Evolutionary conservation across 2,329 filamentous ascomycete genomes (phyloP), one percentile per base, ranked within the genome.

Genomic region (Sarocladium oryzae): DNA sequence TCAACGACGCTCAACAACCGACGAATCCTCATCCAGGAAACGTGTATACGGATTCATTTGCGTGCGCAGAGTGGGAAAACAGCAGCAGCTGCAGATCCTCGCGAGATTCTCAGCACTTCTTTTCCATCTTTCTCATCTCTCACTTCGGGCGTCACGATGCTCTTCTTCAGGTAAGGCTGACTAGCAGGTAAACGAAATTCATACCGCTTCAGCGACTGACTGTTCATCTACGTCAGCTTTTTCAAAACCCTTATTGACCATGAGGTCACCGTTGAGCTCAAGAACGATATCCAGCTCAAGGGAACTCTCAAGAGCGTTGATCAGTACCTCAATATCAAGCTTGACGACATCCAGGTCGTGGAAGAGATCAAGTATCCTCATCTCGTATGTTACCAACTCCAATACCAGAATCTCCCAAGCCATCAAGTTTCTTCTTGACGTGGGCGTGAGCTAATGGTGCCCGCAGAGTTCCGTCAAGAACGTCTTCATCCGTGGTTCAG

Each of bases 191-290:
- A n/a, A 49, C 18, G 26, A 23, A 23, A 23, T 43, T 23, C n/a
- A n/a, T n/a, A n/a, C n/a, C n/a, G n/a, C n/a, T n/a, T n/a, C n/a
- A n/a, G n/a, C n/a, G n/a, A n/a, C n/a, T n/a, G n/a, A n/a, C n/a
- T n/a, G n/a, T n/a, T n/a, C n/a, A n/a, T n/a, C n/a, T n/a, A n/a
- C n/a, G n/a, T n/a, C 65, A 93, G 88, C 75, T 97, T 96, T 77
- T 97, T 97, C 84, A 97, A 97, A 72, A 97, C 92, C 51, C 87
- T 97, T 63, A 95, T 96, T 68, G 93, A 96, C 76, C 87, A 93
- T 60, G 85, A 95, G 76, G 91, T 99, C 64, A 97, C 91, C 43
- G 90, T 99, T 66, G 93, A 99, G 76, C 88, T 99, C 69, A 99
- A 99, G 75, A 99, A 99, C 70, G 93, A 99, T 73, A 95, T 99